A percentile compares a stretch with the other conserved stretches of the same genome.
These are phyloP conservation scores for Marasmius tenuissimus DNA, from an alignment of 1,284 basidiomycete species.

Conservation along the genomic window DNA sequence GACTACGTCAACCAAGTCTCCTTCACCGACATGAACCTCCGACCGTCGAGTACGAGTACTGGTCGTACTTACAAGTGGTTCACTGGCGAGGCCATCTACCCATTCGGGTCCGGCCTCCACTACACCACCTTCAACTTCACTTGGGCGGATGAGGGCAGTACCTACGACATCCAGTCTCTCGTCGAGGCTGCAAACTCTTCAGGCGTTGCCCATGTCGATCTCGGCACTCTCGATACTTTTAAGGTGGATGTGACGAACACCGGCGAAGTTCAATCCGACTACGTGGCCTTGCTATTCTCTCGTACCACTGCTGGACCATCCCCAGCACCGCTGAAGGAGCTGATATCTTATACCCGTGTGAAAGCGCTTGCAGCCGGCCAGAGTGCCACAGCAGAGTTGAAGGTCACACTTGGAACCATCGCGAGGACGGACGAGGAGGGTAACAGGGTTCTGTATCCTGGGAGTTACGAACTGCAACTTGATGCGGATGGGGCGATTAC, in stretches of 20 bases:
- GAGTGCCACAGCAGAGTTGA: constrained; percentile 36
- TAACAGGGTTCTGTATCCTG: constrained; percentile 46
- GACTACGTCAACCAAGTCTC: constrained; percentile 45
- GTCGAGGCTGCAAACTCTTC: constrained; percentile 24
- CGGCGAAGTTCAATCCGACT: constrained; percentile 51
- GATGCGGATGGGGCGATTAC: constrained; percentile 35
- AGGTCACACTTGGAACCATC: constrained; percentile 49
- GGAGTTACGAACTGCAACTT: constrained; percentile 44
- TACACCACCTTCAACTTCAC: constrained; percentile 48
- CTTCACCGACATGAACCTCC: constrained; percentile 59
- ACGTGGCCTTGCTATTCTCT: constrained; percentile 53
- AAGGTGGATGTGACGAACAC: constrained; percentile 47
- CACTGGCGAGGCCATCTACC: constrained; percentile 47
- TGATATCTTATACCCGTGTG: constrained; percentile 50
- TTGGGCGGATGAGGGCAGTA: constrained; percentile 28
- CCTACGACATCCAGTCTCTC: constrained; percentile 43
- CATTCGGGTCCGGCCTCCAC: constrained; percentile 53
- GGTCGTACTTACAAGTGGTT: constrained; percentile 63
- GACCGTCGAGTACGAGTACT: constrained; percentile 45
- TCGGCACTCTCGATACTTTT: constrained; percentile 49
- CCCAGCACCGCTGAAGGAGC: constrained; percentile 52
- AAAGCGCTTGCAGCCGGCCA: constrained; percentile 37
- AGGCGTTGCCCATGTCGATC: constrained; percentile 35
- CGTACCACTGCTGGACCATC: constrained; percentile 47
- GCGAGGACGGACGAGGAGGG: constrained; percentile 49